A percentile compares a stretch with the other conserved stretches of the same genome.
Evolutionary conservation across 495 filamentous ascomycete species (phyloP).

Genomic region (Hypomontagnella monticulosa): DNA sequence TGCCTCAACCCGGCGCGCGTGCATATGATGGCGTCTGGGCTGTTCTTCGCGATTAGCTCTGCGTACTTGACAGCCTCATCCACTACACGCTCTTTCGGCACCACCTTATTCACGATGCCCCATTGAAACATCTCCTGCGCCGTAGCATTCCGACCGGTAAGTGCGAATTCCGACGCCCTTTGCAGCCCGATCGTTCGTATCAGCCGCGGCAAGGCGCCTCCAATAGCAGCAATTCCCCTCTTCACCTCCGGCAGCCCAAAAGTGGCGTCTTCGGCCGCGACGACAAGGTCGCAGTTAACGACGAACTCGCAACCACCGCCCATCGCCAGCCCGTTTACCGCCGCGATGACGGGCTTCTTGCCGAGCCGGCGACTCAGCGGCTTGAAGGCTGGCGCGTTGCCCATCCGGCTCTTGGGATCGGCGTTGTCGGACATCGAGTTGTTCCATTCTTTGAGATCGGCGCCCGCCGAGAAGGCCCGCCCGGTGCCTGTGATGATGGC

Average conservation of each 20-base stretch:
- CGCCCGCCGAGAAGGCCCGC: constrained; percentile 66
- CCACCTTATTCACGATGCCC: constrained; percentile 80
- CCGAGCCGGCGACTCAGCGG: constrained; percentile 60
- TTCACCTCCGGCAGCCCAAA: constrained; percentile 80
- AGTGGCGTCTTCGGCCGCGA: constrained; percentile 65
- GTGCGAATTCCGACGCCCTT: constrained; percentile 78
- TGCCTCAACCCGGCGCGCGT: constrained; percentile 71
- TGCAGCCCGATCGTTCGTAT: constrained; percentile 72
- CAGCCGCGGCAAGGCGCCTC: constrained; percentile 79
- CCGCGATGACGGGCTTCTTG: constrained; percentile 79
- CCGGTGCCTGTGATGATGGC: constrained; percentile 62
- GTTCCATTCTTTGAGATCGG: constrained; percentile 65
- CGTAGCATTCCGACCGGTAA: constrained; percentile 70
- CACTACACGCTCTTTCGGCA: constrained; percentile 59
- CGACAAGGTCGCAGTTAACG: constrained; percentile 76
- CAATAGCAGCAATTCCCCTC: constrained; percentile 75
- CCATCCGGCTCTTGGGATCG: constrained; percentile 47
- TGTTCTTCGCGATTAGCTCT: constrained; percentile 65
- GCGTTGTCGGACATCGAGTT: constrained; percentile 40
- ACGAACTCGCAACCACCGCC: constrained; percentile 84
- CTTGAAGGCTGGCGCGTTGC: constrained; percentile 65
- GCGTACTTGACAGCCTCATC: constrained; percentile 64
- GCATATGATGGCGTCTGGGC: constrained; percentile 79
- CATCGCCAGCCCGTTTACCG: constrained; percentile 78
- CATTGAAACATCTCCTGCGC: constrained; percentile 72